These are phyloP conservation scores for Diaporthe humulicola DNA, from an alignment of 2,329 filamentous ascomycete genomes.

Conservation along the genomic window DNA sequence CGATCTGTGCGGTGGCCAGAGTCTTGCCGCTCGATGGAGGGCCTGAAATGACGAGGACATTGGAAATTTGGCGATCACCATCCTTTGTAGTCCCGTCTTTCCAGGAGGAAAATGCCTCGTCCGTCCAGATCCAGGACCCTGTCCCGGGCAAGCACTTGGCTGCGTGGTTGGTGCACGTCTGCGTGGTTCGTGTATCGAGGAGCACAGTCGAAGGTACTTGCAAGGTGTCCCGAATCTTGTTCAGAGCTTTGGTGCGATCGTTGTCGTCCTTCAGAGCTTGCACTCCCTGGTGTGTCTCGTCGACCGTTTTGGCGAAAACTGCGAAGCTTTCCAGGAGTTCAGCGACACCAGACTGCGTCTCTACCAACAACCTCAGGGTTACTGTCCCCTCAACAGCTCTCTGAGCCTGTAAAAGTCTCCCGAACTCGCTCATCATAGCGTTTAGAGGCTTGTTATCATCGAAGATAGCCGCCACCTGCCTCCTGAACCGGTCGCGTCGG, in stretches of 20 bases:
- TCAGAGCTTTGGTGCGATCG: constrained; percentile 42
- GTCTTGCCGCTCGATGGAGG: constrained; percentile 45
- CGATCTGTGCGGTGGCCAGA: constrained; percentile 42
- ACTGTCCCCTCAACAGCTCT: constrained; percentile 45
- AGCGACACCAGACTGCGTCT: neutral
- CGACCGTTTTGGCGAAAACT: constrained; percentile 38
- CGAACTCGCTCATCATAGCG: constrained; percentile 43
- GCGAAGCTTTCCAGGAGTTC: constrained; percentile 23
- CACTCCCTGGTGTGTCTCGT: constrained; percentile 41
- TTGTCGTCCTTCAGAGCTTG: constrained; percentile 41
- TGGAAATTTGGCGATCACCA: constrained; percentile 33
- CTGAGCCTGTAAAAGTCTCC: constrained; percentile 41
- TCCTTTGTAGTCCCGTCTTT: constrained; percentile 14
- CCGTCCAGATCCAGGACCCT: constrained; percentile 19
- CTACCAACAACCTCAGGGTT: constrained; percentile 36
- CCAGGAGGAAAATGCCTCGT: constrained; percentile 5
- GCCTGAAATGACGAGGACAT: constrained; percentile 43
- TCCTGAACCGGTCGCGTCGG: constrained; percentile 41
- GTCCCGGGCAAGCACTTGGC: constrained; percentile 37
- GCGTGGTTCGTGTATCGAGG: constrained; percentile 43
- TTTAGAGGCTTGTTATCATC: constrained; percentile 44
- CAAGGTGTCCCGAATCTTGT: constrained; percentile 43
- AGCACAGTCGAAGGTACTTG: constrained; percentile 40
- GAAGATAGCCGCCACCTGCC: constrained; percentile 43
- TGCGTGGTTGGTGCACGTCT: constrained; percentile 42